Evolutionary conservation across 768 basidiomycete genomes (phyloP).

Genomic region (Trametes elegans): DNA sequence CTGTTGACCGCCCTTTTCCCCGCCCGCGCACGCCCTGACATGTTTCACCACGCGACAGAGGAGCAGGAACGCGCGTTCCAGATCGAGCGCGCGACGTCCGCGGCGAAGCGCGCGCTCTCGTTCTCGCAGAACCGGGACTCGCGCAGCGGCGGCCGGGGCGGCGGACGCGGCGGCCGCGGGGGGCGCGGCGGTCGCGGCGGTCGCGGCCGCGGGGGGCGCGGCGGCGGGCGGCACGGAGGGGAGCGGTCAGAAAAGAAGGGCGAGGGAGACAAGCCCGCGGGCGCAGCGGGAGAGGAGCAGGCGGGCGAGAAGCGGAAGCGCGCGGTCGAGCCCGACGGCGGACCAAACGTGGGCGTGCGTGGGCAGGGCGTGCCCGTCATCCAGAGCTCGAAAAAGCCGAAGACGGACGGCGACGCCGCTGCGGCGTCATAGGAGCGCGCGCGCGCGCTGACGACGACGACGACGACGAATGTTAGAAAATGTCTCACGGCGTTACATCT

Average conservation of each 20-base stretch:
- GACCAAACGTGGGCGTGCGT: conserved; percentile 62
- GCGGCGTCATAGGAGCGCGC: conserved; percentile 9
- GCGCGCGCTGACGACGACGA: no score
- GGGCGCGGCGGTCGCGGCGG: conserved; percentile 42
- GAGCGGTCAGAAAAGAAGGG: conserved; percentile 18
- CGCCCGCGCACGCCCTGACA: conserved; percentile 1
- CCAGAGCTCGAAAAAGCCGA: conserved; percentile 39
- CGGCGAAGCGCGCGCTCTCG: conserved; percentile 49
- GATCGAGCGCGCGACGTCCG: conserved; percentile 68
- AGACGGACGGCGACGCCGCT: conserved; percentile 35
- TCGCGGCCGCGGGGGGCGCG: conserved; percentile 35
- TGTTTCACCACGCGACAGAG: conserved; percentile 41
- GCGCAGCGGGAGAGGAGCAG: conserved; percentile 39
- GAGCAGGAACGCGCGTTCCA: conserved; percentile 72
- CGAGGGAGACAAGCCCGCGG: conserved; percentile 10
- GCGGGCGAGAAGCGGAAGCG: conserved; percentile 77
- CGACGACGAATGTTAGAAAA: not conserved
- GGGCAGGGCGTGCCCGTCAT: conserved; percentile 57
- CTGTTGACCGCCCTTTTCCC: conserved; percentile 19
- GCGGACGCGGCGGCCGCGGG: conserved; percentile 40
- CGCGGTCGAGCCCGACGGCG: conserved; percentile 75
- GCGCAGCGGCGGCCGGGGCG: conserved; percentile 47
- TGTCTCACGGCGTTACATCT: not conserved
- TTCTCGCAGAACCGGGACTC: conserved; percentile 37
- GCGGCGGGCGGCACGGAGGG: conserved; percentile 30